Percentiles rank a stretch among this genome's conserved stretches.
Conservation (phyloP, 2,329 filamentous ascomycete genomes). For the Mariannaea elegans region DNA sequence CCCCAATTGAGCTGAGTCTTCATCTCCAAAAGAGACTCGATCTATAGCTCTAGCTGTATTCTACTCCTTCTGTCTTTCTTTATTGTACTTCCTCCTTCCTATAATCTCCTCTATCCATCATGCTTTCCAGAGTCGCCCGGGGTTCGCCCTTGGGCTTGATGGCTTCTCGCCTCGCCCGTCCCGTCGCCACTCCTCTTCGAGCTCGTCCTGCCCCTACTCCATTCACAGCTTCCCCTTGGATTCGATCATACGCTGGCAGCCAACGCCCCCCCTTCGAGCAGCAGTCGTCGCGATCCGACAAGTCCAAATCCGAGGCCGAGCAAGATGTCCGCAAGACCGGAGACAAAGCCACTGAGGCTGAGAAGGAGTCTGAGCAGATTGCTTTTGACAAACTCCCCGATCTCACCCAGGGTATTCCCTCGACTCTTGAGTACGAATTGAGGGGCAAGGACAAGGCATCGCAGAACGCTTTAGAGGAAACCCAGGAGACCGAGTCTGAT, state of each 20-base stretch:
- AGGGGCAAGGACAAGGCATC: slow-evolving; percentile 51
- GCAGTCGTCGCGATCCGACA: slow-evolving; percentile 28
- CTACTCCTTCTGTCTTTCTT: neutral
- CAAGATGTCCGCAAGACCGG: slow-evolving; percentile 32
- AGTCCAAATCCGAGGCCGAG: slow-evolving; percentile 25
- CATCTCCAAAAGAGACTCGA: slow-evolving; percentile 6
- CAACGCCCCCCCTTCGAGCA: slow-evolving; percentile 22
- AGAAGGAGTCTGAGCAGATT: slow-evolving; percentile 52
- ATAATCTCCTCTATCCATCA: slow-evolving; percentile 42
- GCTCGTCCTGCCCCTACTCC: slow-evolving; percentile 33
- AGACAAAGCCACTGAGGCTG: slow-evolving; percentile 38
- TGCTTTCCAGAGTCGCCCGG: slow-evolving; percentile 50
- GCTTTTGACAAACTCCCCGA: slow-evolving; percentile 81
- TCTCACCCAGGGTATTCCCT: slow-evolving; percentile 93
- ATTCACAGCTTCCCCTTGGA: slow-evolving; percentile 37
- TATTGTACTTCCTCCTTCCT: neutral
- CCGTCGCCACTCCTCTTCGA: slow-evolving; percentile 38
- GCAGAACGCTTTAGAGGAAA: slow-evolving; percentile 43
- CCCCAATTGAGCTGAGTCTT: slow-evolving; percentile 29
- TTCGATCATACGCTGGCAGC: slow-evolving; percentile 42
- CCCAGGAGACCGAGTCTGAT: slow-evolving; percentile 48
- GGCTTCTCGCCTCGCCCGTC: slow-evolving; percentile 40
- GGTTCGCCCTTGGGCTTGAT: slow-evolving; percentile 46
- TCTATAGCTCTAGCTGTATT: neutral
- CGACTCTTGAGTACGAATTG: slow-evolving; percentile 84